These are phyloP conservation scores for Syzygium grande DNA, from an alignment of 345 rosid species.

Conservation along the genomic window DNA sequence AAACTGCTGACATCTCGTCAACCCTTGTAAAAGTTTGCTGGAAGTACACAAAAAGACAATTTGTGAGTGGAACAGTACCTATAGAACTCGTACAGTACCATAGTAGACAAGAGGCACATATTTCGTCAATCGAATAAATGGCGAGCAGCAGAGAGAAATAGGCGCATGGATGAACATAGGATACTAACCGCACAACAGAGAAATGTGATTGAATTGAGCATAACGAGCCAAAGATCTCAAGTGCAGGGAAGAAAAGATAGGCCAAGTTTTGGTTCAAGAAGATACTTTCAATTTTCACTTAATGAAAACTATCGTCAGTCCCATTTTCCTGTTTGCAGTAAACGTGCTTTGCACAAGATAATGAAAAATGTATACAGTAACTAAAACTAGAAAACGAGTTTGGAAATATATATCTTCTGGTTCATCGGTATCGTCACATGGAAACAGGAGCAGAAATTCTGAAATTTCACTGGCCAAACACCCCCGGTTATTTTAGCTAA, in stretches of 20 bases:
- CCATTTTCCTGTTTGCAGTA: neutral
- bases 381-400: neutral
- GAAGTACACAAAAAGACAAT: neutral
- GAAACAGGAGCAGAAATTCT: neutral
- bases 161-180: neutral
- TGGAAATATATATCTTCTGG: neutral
- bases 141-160: neutral
- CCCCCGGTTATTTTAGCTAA: neutral
- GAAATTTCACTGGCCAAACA: neutral
- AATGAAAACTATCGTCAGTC: neutral
- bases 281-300: neutral
- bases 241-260: neutral
- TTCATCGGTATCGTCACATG: neutral
- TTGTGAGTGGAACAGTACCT: neutral
- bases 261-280: neutral
- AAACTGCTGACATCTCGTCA: constrained; percentile 45
- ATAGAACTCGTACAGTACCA: neutral
- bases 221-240: neutral
- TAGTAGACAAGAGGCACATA: neutral
- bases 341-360: neutral
- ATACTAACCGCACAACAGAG: neutral
- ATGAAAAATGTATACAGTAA: neutral
- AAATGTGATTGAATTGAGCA: neutral
- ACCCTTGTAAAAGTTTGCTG: constrained; percentile 44
- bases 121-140: neutral